Conservation (phyloP, 2,329 filamentous ascomycete genomes). For the Rhynchosporium agropyri region DNA sequence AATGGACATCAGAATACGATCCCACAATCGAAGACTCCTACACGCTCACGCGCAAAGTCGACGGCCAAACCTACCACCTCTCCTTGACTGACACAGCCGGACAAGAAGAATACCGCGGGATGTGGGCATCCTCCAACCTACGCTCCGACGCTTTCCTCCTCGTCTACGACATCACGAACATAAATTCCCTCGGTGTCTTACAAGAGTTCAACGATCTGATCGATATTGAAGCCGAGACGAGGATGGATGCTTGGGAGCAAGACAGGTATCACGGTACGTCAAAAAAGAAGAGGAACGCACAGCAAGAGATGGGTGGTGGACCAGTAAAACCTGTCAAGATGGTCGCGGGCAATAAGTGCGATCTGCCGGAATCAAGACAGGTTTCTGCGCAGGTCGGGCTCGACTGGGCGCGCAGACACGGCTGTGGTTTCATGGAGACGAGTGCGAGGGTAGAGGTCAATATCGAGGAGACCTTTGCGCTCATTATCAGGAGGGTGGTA, state of each 20-base stretch:
- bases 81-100: constrained; percentile 81
- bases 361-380: constrained; percentile 69
- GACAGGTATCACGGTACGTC: constrained; percentile 18
- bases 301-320: constrained; percentile 31
- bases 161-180: constrained; percentile 83
- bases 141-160: constrained; percentile 81
- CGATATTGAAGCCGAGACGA: constrained; percentile 76
- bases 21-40: constrained; percentile 85
- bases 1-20: constrained; percentile 85
- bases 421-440: constrained; percentile 89
- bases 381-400: constrained; percentile 72
- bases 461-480: constrained; percentile 85
- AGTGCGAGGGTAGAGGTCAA: constrained; percentile 83
- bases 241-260: constrained; percentile 49
- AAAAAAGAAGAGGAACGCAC: constrained; percentile 18
- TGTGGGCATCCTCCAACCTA: constrained; percentile 81
- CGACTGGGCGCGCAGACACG: constrained; percentile 72
- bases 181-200: constrained; percentile 68
- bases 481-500: constrained; percentile 63
- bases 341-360: constrained; percentile 85
- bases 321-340: constrained; percentile 68
- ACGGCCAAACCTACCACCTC: constrained; percentile 77
- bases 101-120: constrained; percentile 87
- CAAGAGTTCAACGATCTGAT: constrained; percentile 82
- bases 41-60: constrained; percentile 77